These are phyloP conservation scores for Nepenthes mirabilis DNA, from an alignment of 148 eudicot species.

Conservation along the genomic window DNA sequence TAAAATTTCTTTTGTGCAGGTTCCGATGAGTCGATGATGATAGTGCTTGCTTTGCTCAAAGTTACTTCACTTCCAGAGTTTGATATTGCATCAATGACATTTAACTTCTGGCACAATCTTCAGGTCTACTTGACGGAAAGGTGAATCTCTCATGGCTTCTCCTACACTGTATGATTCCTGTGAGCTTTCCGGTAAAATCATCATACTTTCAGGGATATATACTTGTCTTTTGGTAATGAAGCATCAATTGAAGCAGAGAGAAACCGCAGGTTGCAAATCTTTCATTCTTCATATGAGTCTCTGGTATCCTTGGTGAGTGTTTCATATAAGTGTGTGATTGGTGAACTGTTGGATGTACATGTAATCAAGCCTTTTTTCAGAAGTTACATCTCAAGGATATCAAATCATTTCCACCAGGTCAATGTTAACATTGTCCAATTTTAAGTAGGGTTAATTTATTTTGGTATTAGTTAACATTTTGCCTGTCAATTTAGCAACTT, in stretches of 20 bases:
- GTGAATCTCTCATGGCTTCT: slow-evolving; percentile 18
- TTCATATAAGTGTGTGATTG: too few relatives aligned
- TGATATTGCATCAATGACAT: slow-evolving; percentile 99
- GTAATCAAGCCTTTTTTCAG: too few relatives aligned
- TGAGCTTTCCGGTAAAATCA: neutral
- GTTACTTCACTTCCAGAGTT: slow-evolving; percentile 93
- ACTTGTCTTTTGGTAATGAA: slow-evolving; percentile 46
- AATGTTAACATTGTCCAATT: too few relatives aligned
- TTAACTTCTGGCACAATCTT: slow-evolving; percentile 97
- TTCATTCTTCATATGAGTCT: slow-evolving; percentile 81
- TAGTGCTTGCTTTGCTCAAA: slow-evolving; percentile 76
- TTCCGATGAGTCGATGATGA: slow-evolving; percentile 85
- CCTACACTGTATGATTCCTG: slow-evolving; percentile 1
- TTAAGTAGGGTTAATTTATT: too few relatives aligned
- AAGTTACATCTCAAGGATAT: too few relatives aligned
- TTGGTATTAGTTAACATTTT: too few relatives aligned
- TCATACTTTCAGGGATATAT: slow-evolving; percentile 45
- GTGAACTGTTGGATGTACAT: too few relatives aligned
- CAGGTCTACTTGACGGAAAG: slow-evolving; percentile 78
- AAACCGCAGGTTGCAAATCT: slow-evolving; percentile 56
- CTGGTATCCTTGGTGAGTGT: slow-evolving; percentile 87
- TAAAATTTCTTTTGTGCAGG: slow-evolving; percentile 36
- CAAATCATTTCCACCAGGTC: too few relatives aligned
- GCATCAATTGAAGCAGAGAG: slow-evolving; percentile 73
- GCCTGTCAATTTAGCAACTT: too few relatives aligned